phyloP scores from a whole-genome alignment of 2,329 filamentous ascomycete genomes.

The Botryotinia globosa region DNA sequence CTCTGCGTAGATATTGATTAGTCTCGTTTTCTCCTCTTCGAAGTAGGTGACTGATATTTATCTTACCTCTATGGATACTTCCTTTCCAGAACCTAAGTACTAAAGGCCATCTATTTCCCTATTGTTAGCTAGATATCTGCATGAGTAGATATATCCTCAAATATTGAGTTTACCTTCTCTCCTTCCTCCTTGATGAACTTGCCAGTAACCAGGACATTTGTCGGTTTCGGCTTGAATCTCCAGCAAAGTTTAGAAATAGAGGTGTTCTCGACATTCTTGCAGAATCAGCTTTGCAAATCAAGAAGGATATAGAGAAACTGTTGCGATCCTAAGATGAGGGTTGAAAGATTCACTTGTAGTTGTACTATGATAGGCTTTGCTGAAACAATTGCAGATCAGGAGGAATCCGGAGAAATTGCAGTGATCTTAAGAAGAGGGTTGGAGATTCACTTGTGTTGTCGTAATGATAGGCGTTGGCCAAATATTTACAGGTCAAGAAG shows the following conservation, averaged over 20 bases:
- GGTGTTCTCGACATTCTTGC: conserved; percentile 27
- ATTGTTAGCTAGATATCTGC: conserved; percentile 14
- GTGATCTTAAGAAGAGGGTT: background rate
- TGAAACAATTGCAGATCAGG: background rate
- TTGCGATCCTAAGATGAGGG: background rate
- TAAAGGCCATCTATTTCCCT: conserved; percentile 53
- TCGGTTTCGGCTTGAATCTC: conserved; percentile 22
- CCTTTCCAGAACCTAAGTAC: conserved; percentile 64
- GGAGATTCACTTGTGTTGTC: background rate
- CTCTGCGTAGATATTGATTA: conserved; percentile 36
- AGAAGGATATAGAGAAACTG: background rate
- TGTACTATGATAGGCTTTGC: background rate
- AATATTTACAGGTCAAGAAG: background rate
- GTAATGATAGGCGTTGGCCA: background rate
- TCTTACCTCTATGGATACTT: conserved; percentile 51
- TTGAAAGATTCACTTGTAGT: conserved; percentile 6
- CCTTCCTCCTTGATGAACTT: conserved; percentile 35
- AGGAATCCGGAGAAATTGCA: background rate
- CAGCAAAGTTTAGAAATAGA: conserved; percentile 28
- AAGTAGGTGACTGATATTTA: no score
- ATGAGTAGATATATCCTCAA: background rate
- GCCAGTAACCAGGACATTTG: conserved; percentile 32
- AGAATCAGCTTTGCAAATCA: background rate
- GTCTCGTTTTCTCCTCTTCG: background rate
- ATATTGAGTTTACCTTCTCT: conserved; percentile 30